Evolutionary conservation across 1,139 yeast species (phyloP).

Genomic region (Lodderomyces jiufengensis): DNA sequence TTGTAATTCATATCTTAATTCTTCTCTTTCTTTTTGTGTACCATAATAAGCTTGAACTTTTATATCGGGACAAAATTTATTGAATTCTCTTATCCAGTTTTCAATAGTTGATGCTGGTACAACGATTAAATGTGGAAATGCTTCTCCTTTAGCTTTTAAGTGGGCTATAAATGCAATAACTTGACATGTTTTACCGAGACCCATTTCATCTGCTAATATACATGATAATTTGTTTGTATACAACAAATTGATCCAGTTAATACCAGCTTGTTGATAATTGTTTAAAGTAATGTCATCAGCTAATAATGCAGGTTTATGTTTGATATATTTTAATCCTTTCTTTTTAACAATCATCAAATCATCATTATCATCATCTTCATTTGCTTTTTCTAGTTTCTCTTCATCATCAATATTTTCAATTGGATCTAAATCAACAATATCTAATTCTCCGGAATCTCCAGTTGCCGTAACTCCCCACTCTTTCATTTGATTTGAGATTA

Average conservation of each 20-base stretch:
- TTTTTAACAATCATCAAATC: conserved; percentile 21
- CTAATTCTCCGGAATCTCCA: conserved; percentile 64
- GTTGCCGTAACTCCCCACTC: conserved; percentile 82
- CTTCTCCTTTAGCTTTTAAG: conserved; percentile 75
- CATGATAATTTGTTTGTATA: conserved; percentile 81
- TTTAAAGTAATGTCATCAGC: conserved; percentile 66
- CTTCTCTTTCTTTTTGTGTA: conserved; percentile 77
- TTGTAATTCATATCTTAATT: conserved; percentile 66
- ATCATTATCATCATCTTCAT: conserved; percentile 34
- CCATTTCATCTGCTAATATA: conserved; percentile 97
- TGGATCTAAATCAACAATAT: conserved; percentile 41
- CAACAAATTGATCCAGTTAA: conserved; percentile 85
- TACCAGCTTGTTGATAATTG: conserved; percentile 90
- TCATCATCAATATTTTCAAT: conserved; percentile 29
- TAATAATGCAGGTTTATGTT: conserved; percentile 65
- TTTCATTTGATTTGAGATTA: conserved; percentile 67
- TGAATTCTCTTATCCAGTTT: conserved; percentile 94
- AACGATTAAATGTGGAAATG: conserved; percentile 90
- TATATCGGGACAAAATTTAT: conserved; percentile 78
- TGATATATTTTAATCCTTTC: conserved; percentile 48
- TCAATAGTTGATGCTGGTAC: conserved; percentile 97
- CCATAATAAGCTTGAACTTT: conserved; percentile 94
- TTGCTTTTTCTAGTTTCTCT: conserved; percentile 19
- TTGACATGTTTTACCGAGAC: conserved; percentile 94
- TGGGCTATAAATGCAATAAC: conserved; percentile 91